Conservation (phyloP, 768 basidiomycete species). For the Coprinopsis strossmayeri region DNA sequence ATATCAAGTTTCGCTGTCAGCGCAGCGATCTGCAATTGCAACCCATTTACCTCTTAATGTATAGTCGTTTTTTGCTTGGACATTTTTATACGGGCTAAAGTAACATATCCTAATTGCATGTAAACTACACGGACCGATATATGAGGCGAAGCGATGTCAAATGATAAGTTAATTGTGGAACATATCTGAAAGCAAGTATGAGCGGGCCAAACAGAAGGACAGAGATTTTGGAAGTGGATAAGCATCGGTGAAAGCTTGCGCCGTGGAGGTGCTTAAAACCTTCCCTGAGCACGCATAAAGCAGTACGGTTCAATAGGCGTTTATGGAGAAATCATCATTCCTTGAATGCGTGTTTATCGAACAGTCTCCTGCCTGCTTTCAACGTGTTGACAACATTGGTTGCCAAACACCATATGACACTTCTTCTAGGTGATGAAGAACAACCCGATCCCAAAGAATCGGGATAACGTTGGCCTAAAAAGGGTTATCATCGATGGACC, state of each 20-base stretch:
- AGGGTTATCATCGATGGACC: conserved; percentile 5
- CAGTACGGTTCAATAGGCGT: too few species aligned
- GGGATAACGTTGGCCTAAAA: conserved; percentile 62
- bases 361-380: conserved; percentile 8
- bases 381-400: conserved; percentile 51
- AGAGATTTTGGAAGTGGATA: too few species aligned
- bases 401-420: conserved; percentile 65
- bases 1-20: conserved; percentile 76
- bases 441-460: conserved; percentile 60
- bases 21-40: conserved; percentile 60
- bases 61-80: background rate
- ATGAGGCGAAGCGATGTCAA: background rate
- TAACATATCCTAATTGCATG: background rate
- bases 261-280: too few species aligned
- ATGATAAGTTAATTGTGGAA: too few species aligned
- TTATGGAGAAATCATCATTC: background rate
- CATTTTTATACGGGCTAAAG: background rate
- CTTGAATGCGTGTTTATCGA: background rate
- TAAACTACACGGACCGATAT: background rate
- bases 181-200: too few species aligned
- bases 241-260: too few species aligned
- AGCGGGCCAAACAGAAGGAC: too few species aligned
- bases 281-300: too few species aligned
- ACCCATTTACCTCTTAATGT: conserved; percentile 48
- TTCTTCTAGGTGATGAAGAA: conserved; percentile 69